These are phyloP conservation scores for Hygrocybe punicea DNA, from an alignment of 768 basidiomycete species.

Conservation along the genomic window DNA sequence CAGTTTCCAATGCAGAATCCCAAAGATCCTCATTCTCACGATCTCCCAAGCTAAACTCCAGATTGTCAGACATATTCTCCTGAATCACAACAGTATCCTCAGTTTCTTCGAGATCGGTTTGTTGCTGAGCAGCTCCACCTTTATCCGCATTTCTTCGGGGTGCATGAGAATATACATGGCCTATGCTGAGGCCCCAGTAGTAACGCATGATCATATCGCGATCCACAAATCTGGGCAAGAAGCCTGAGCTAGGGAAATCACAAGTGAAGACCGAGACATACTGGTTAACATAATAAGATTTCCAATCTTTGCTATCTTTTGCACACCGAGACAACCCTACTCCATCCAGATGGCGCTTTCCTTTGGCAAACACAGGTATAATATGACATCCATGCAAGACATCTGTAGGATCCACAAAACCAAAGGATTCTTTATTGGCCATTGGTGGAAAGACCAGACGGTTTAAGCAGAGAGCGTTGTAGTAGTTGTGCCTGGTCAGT, in stretches of 20 bases:
- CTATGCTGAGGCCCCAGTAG: slow-evolving; percentile 25
- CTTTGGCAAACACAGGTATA: slow-evolving; percentile 32
- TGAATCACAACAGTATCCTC: not conserved
- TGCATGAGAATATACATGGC: slow-evolving; percentile 17
- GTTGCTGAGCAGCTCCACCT: not conserved
- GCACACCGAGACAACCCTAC: not conserved
- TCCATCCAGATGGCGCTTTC: slow-evolving; percentile 4
- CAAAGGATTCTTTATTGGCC: slow-evolving; percentile 24
- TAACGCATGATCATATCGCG: slow-evolving; percentile 39
- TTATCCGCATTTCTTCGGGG: not conserved
- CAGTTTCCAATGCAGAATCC: not conserved
- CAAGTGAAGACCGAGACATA: slow-evolving; percentile 17
- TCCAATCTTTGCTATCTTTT: slow-evolving; percentile 1
- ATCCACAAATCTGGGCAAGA: slow-evolving; percentile 34
- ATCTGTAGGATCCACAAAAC: slow-evolving; percentile 35
- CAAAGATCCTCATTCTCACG: not conserved
- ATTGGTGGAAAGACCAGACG: slow-evolving; percentile 21
- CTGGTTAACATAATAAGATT: slow-evolving; percentile 37
- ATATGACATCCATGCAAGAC: slow-evolving; percentile 32
- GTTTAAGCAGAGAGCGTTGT: slow-evolving; percentile 12
- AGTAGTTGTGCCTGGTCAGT: too few relatives aligned
- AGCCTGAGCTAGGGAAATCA: not conserved
- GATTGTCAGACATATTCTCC: not conserved
- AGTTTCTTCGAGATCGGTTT: not conserved
- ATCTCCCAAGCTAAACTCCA: not conserved